phyloP scores from a whole-genome alignment of 202 grass and related monocot genomes.

The Schoenoplectus tabernaemontani region DNA sequence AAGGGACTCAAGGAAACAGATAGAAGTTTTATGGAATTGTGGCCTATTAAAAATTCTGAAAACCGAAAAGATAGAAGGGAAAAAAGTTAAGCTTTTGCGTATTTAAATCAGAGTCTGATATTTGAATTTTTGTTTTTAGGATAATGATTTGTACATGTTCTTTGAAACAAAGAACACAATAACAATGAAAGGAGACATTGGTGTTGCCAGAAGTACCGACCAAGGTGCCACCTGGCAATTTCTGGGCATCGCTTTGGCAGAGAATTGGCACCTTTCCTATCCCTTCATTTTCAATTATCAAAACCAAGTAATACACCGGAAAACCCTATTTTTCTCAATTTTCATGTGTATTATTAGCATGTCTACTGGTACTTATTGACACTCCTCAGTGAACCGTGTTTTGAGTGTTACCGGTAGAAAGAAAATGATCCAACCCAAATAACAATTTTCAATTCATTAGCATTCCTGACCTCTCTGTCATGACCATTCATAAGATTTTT shows the following conservation, averaged over 20 bases:
- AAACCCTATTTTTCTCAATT: conserved; percentile 6
- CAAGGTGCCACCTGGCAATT: conserved; percentile 94
- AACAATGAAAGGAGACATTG: conserved; percentile 83
- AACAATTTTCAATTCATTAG: not conserved
- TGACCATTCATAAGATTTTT: not conserved
- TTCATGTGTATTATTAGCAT: not conserved
- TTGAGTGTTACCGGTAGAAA: not conserved
- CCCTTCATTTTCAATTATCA: conserved; percentile 93
- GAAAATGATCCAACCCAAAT: not conserved
- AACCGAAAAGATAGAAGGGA: not conserved
- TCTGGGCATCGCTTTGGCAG: conserved; percentile 85
- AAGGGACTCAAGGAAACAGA: not conserved
- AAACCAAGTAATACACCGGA: conserved; percentile 50
- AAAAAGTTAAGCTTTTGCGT: not conserved
- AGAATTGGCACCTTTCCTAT: conserved; percentile 94
- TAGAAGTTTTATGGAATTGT: not conserved
- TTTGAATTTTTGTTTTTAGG: conserved; percentile 36
- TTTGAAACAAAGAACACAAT: conserved; percentile 79
- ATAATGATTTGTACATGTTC: conserved; percentile 62
- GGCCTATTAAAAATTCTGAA: not conserved
- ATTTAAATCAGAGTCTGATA: conserved; percentile 15
- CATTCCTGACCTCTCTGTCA: not conserved
- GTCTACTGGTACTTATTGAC: not conserved
- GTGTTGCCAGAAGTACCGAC: conserved; percentile 79
- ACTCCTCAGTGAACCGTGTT: not conserved